These are phyloP conservation scores for Populus tremula DNA, from an alignment of 345 rosid genomes.

Conservation along the genomic window DNA sequence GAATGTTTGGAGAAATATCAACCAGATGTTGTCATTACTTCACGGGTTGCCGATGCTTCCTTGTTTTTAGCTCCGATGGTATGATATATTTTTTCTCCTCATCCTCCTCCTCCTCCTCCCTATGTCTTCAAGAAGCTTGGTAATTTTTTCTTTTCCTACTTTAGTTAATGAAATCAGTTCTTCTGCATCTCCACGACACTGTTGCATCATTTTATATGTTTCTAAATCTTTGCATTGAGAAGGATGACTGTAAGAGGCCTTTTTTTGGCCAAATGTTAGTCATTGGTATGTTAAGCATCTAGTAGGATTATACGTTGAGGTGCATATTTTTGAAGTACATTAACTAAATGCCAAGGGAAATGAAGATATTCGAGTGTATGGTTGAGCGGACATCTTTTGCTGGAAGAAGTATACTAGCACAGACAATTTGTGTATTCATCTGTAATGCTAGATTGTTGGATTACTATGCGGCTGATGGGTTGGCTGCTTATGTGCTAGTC, in stretches of 20 bases:
- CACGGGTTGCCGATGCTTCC: slow-evolving; percentile 88
- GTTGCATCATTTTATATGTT: neutral
- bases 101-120: neutral
- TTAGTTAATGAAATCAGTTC: neutral
- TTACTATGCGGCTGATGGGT: neutral
- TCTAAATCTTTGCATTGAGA: too few species aligned
- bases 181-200: neutral
- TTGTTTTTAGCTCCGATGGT: slow-evolving; percentile 95
- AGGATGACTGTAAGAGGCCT: too few species aligned
- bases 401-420: neutral
- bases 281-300: neutral
- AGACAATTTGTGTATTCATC: neutral
- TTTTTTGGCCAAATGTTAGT: neutral
- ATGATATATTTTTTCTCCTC: slow-evolving; percentile 11
- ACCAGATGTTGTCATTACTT: slow-evolving; percentile 76
- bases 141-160: neutral
- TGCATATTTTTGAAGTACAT: neutral
- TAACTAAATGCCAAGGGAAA: neutral
- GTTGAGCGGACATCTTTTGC: neutral
- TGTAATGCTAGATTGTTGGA: neutral
- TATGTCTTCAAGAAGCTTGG: neutral
- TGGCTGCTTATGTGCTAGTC: neutral
- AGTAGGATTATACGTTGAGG: neutral
- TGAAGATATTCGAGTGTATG: neutral
- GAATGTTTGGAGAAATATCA: slow-evolving; percentile 82